Conservation (phyloP, 345 rosid species). For the Populus pruinosa region DNA sequence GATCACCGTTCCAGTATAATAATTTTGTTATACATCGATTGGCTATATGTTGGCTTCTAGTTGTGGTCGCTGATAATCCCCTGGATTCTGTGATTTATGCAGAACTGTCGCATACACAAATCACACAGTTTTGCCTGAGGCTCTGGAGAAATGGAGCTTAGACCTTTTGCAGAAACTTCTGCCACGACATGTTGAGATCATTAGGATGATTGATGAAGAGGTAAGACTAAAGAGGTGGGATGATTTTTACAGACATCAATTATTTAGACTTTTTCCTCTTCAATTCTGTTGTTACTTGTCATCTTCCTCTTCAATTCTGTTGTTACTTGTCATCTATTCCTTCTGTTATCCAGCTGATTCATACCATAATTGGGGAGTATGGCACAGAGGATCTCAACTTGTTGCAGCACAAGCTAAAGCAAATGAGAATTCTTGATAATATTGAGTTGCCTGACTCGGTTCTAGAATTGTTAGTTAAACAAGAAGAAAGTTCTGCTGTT, state of each 20-base stretch:
- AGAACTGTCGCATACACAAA: conserved; percentile 55
- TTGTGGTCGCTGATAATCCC: not conserved
- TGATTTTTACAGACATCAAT: not conserved
- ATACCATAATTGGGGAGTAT: conserved; percentile 37
- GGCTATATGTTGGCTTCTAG: not conserved
- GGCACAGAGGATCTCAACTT: conserved; percentile 37
- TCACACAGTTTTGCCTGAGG: conserved; percentile 53
- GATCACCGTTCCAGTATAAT: not conserved
- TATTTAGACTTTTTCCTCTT: not conserved
- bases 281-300: not conserved
- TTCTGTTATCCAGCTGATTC: conserved; percentile 31
- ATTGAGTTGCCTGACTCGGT: conserved; percentile 40
- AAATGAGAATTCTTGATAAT: conserved; percentile 49
- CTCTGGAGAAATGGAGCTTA: conserved; percentile 54
- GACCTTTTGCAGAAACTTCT: conserved; percentile 49
- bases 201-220: conserved; percentile 45
- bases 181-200: conserved; percentile 52
- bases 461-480: conserved; percentile 22
- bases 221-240: conserved; percentile 6
- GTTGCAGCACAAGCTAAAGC: conserved; percentile 41
- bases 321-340: not conserved
- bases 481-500: conserved; percentile 20
- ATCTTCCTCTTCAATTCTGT: not conserved
- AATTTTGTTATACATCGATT: not conserved
- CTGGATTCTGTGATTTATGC: not conserved